Evolutionary conservation across 805 yeast species (phyloP), one percentile per base, ranked within the genome.

Genomic region (Candida hungchunana): DNA sequence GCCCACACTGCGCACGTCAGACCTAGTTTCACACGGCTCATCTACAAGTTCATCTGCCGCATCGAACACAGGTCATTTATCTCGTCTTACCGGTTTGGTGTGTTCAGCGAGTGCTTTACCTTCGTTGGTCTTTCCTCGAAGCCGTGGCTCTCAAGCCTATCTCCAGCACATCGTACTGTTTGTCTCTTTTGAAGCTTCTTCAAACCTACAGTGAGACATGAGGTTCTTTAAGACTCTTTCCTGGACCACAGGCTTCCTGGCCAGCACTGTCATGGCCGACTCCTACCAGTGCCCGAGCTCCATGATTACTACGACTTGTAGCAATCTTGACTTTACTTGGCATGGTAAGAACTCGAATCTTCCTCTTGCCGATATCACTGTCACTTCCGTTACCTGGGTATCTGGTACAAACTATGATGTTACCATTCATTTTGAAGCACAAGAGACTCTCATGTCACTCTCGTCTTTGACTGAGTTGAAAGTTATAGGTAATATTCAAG

Each of bases 401-500:
- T 31, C 36, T 14, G 48, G 39, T 9, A 31, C 38, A 17, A 26
- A 20, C 7, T 49, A 49, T 37, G 31, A 40, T 6, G 47, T 49
- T 10, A 40, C 33, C 10, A 43, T 49, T 22, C 32, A 37, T 30
- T 46, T 44, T 15, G 29, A 30, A 5, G 25, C 47, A 5, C 12
- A 10, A 5, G 39, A 34, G 4, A 11, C 32, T 1, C 11, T 25
- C 14, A 42, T 48, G 47, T 32, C 46, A 5, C 16, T 41, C 14
- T 27, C 26, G 6, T 43, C 51, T 3, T 22, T 47, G 19, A 34
- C 44, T 19, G 51, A 45, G 26, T 23, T 48, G 40, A 48, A 48
- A 36, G 24, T 46, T 26, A 41, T 38, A 24, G 51, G 50, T 9
- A n/a, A 23, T n/a, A 26, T 35, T 13, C 20, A 34, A 8, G 29